Base-by-base conservation (phyloP, 257 asterid species). In the Solanum appendiculatum region DNA sequence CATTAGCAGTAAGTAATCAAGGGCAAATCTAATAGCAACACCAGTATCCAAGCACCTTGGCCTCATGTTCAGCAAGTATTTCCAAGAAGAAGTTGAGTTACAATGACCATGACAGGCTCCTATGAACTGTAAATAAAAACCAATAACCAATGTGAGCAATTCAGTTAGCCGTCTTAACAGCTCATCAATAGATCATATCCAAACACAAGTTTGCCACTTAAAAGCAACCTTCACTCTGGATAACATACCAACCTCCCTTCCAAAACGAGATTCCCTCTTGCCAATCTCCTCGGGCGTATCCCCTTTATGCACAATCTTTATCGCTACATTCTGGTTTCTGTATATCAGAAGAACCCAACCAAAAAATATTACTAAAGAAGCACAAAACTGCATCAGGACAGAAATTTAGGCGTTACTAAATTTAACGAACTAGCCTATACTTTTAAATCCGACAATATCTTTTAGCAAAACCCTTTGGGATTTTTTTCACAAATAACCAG, bases 41-140 rank as follows among this genome's bases (percentile, higher is more conserved):
- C 86, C 92, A 77, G 89, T 88, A 90, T 96, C 99, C 82, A 96
- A 82, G 85, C 93, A 91, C 88, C 96, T 92, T 6, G 99, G 99
- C 75, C 99, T 88, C 93, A 94, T 85, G 88, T 88, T 92, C 40
- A 95, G 58, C 91, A 96, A 90, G 91, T 91, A 92, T 87, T 96
- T 96, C 73, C 98, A 2, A 92, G 94, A 66, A 96, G 91, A 88
- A 96, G 95, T 89, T 96, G 98, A 3, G 98, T 95, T 36, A 96
- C 98, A 39, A 96, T 93, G 70, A 95, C 99, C 98, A 93, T 96
- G 42, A 93, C 93, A 87, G 99, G 99, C 81, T 96, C 99, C 99
- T 78, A 96, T 93, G 87, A 96, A 95, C 99, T 96, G 92, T 42
- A 51, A 73, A 51, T 39, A 16, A 42, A n/a, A 82, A 46, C 18